phyloP scores from a whole-genome alignment of 2,329 filamentous ascomycete species.

The Rhytidhysteron rufulum region DNA sequence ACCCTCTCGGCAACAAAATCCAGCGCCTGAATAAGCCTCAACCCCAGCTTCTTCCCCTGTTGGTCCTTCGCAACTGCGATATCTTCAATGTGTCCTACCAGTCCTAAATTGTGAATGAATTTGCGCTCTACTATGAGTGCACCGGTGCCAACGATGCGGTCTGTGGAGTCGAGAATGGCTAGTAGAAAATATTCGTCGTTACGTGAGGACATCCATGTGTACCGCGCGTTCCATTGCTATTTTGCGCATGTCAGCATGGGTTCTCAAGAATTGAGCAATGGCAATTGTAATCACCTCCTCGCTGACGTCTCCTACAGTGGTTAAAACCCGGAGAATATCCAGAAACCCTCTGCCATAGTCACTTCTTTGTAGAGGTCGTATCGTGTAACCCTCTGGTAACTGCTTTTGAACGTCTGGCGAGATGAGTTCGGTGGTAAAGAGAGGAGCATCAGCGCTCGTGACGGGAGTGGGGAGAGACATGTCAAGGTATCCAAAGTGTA shows the following conservation, averaged over 20 bases:
- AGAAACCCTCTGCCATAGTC: constrained; percentile 84
- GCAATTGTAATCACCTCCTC: constrained; percentile 49
- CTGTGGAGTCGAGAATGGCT: constrained; percentile 71
- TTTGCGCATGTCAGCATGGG: background rate
- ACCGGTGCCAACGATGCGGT: constrained; percentile 81
- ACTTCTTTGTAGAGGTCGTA: constrained; percentile 72
- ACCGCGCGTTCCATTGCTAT: constrained; percentile 66
- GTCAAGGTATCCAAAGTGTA: too few species aligned
- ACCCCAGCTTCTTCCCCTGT: constrained; percentile 93
- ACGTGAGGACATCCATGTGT: constrained; percentile 72
- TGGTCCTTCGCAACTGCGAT: constrained; percentile 93
- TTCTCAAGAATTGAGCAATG: background rate
- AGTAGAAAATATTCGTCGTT: constrained; percentile 81
- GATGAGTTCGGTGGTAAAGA: constrained; percentile 76
- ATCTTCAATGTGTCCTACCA: constrained; percentile 95
- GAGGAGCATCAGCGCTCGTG: constrained; percentile 39
- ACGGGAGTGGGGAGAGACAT: too few species aligned
- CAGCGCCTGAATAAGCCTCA: constrained; percentile 89
- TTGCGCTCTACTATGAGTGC: constrained; percentile 90
- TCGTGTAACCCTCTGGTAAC: constrained; percentile 76
- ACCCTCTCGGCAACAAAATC: constrained; percentile 83
- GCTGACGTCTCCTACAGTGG: constrained; percentile 83
- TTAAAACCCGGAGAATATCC: constrained; percentile 85
- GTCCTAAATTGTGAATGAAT: constrained; percentile 77
- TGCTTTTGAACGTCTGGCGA: constrained; percentile 67